Evolutionary conservation across 2,329 filamentous ascomycete species (phyloP).

Genomic region (Ascochyta fabae): DNA sequence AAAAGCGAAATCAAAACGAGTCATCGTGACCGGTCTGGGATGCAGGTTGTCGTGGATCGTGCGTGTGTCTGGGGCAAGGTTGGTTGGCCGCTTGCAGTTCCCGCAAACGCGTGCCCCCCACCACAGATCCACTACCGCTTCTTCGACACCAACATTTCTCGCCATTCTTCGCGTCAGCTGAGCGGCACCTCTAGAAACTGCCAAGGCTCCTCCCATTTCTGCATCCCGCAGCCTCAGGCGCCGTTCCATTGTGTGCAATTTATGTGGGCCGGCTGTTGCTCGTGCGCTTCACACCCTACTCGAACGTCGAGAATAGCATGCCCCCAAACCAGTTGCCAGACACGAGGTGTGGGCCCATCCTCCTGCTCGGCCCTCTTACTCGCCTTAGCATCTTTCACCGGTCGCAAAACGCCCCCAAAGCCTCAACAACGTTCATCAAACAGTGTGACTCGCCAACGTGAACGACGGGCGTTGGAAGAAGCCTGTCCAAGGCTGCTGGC

Average conservation of each 20-base stretch:
- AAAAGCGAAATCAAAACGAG: not conserved
- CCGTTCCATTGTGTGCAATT: conserved; percentile 2
- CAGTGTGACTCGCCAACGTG: conserved; percentile 2
- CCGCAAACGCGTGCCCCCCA: conserved; percentile 2
- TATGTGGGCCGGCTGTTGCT: conserved; percentile 13
- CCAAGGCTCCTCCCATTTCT: conserved; percentile 12
- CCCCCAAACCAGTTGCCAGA: not conserved
- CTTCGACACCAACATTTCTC: conserved; percentile 5
- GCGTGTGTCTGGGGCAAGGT: not conserved
- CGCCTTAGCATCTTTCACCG: conserved; percentile 4
- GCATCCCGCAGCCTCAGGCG: conserved; percentile 6
- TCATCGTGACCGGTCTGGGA: conserved; percentile 16
- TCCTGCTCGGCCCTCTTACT: conserved; percentile 5
- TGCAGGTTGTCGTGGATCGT: conserved; percentile 1
- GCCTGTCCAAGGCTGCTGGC: conserved; percentile 39
- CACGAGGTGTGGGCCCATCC: not conserved
- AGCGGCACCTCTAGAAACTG: conserved; percentile 9
- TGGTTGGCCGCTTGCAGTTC: conserved; percentile 7
- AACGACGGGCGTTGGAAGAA: conserved; percentile 40
- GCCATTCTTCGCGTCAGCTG: conserved; percentile 11
- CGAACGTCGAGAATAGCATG: conserved; percentile 1
- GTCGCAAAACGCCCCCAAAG: conserved; percentile 6
- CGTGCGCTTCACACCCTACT: not conserved
- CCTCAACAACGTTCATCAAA: conserved; percentile 1
- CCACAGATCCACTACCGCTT: not conserved